These are phyloP conservation scores for Hortiboletus flavorubellus DNA, from an alignment of 768 basidiomycete species.

Conservation along the genomic window DNA sequence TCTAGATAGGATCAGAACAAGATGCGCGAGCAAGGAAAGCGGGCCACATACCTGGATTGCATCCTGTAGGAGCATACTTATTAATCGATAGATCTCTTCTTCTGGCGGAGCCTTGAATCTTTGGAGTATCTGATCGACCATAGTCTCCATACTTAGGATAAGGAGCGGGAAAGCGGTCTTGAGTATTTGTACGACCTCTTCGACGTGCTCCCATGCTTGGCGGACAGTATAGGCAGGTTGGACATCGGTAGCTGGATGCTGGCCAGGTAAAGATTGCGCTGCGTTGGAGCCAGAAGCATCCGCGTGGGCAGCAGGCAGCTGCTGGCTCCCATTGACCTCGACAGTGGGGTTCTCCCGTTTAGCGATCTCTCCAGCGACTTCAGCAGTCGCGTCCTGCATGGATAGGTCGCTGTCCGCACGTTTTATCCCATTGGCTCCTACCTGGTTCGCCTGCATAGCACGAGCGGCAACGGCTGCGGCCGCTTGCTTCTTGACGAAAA, in stretches of 20 bases:
- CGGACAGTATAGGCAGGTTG: conserved; percentile 40
- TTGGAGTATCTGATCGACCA: conserved; percentile 90
- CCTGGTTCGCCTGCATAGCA: conserved; percentile 35
- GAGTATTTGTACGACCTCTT: conserved; percentile 88
- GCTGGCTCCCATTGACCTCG: conserved; percentile 29
- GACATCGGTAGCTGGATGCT: conserved; percentile 16
- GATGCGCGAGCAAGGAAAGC: not conserved
- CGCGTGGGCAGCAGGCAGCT: conserved; percentile 9
- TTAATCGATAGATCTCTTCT: conserved; percentile 91
- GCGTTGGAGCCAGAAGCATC: conserved; percentile 17
- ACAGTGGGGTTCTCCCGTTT: conserved; percentile 19
- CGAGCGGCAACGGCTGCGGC: conserved; percentile 34
- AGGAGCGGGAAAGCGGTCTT: conserved; percentile 96
- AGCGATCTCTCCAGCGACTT: conserved; percentile 25
- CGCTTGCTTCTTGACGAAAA: conserved; percentile 42
- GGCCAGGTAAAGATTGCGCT: conserved; percentile 9
- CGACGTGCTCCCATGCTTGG: conserved; percentile 86
- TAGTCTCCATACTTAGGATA: conserved; percentile 92
- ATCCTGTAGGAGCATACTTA: conserved; percentile 84
- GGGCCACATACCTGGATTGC: conserved; percentile 64
- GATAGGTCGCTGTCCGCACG: conserved; percentile 30
- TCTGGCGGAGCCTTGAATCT: conserved; percentile 88
- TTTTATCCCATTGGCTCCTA: conserved; percentile 24
- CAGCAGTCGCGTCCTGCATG: conserved; percentile 29
- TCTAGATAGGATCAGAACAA: conserved; percentile 37